Conservation (phyloP, 257 asterid genomes). For the Fraxinus excelsior region DNA sequence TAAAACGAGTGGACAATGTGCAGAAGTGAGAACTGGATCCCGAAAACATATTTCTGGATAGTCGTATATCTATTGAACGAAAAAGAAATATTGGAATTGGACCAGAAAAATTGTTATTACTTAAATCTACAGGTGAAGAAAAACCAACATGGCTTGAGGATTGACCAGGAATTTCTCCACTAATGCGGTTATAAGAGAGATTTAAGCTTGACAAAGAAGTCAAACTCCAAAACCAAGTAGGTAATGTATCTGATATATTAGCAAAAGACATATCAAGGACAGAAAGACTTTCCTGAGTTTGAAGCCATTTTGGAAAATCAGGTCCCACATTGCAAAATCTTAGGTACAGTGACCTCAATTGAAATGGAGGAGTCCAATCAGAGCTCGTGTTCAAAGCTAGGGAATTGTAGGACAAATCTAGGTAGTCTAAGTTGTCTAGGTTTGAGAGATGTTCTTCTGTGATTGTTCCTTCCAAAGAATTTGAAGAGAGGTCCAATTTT, state of each 20-base stretch:
- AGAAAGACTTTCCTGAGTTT: slow-evolving; percentile 14
- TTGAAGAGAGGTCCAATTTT: slow-evolving; percentile 14
- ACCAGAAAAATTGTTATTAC: slow-evolving; percentile 18
- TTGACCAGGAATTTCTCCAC: slow-evolving; percentile 27
- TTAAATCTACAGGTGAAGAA: slow-evolving; percentile 14
- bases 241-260: slow-evolving; percentile 29
- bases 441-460: slow-evolving; percentile 23
- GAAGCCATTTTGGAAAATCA: slow-evolving; percentile 36
- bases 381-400: slow-evolving; percentile 15
- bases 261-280: slow-evolving; percentile 30
- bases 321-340: slow-evolving; percentile 31
- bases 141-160: background rate
- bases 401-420: slow-evolving; percentile 30
- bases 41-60: background rate
- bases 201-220: slow-evolving; percentile 20
- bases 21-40: slow-evolving; percentile 26
- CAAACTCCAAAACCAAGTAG: slow-evolving; percentile 31
- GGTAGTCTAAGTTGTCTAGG: slow-evolving; percentile 7
- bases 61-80: background rate
- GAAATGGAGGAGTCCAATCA: slow-evolving; percentile 37
- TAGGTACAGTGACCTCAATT: background rate
- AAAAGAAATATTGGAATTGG: background rate
- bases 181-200: slow-evolving; percentile 36
- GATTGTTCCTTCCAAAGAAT: slow-evolving; percentile 29
- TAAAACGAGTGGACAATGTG: background rate